Conservation (phyloP, 2,329 filamentous ascomycete species). For the Geosmithia putterillii region DNA sequence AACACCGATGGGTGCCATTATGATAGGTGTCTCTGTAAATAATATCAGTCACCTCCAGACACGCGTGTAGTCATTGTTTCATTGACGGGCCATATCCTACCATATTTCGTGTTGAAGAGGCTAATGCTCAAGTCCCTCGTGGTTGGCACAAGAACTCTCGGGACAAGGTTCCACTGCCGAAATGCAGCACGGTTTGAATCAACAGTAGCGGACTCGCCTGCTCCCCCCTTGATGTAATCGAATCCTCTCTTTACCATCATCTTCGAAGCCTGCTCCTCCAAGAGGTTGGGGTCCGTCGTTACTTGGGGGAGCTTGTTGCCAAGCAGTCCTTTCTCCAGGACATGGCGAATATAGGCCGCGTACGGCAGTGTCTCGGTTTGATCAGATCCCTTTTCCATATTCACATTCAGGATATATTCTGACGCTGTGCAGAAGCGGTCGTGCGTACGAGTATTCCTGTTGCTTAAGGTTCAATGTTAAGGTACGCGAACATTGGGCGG, state of each 20-base stretch:
- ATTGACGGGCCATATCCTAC: not conserved
- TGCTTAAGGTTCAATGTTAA: too few species aligned
- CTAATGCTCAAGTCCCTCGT: constrained; percentile 29
- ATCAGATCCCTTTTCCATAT: too few species aligned
- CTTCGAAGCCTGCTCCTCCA: constrained; percentile 41
- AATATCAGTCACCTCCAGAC: not conserved
- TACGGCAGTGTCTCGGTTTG: constrained; percentile 12
- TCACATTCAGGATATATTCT: too few species aligned
- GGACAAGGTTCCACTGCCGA: constrained; percentile 32
- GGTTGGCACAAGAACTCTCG: constrained; percentile 30
- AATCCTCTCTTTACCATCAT: constrained; percentile 34
- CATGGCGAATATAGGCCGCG: constrained; percentile 28
- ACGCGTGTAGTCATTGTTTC: not conserved
- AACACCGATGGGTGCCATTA: constrained; percentile 53
- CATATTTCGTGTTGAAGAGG: constrained; percentile 32
- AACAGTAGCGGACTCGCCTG: constrained; percentile 29
- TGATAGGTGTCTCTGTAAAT: constrained; percentile 2
- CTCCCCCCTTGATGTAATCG: constrained; percentile 51
- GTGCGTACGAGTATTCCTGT: too few species aligned
- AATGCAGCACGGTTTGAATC: constrained; percentile 38
- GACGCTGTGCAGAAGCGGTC: too few species aligned
- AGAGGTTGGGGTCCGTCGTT: constrained; percentile 45
- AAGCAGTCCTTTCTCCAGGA: constrained; percentile 41
- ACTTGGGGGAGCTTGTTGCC: constrained; percentile 32
- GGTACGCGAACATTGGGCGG: too few species aligned